Percentiles rank a stretch among this genome's conserved stretches.
phyloP scores from a whole-genome alignment of 2,329 filamentous ascomycete species.

The Herpomyces periplanetae region DNA sequence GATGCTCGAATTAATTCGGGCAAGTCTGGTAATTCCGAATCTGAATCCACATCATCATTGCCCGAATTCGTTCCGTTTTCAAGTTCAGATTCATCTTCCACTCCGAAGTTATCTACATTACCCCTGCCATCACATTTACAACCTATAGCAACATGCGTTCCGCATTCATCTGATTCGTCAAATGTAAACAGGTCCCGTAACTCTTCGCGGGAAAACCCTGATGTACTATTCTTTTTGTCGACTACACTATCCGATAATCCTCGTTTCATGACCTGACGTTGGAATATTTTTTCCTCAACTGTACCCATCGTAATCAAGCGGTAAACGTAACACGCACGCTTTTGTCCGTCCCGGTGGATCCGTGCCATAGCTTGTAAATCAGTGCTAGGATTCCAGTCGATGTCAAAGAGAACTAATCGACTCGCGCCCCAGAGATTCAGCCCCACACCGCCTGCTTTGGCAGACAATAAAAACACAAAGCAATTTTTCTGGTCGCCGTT shows the following conservation, averaged over 20 bases:
- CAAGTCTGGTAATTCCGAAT: conserved; percentile 6
- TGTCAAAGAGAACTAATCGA: conserved; percentile 26
- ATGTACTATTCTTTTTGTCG: conserved; percentile 18
- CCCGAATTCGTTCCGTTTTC: no score
- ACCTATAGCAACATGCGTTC: conserved; percentile 24
- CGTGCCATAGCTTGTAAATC: conserved; percentile 35
- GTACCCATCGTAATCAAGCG: conserved; percentile 24
- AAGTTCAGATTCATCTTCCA: no score
- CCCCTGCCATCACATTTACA: conserved; percentile 20
- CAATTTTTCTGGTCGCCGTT: conserved; percentile 13
- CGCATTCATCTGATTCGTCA: conserved; percentile 18
- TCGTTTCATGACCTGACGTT: conserved; percentile 27
- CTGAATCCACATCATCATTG: conserved; percentile 4
- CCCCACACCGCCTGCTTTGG: conserved; percentile 27
- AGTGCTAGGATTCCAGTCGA: conserved; percentile 35
- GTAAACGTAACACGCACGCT: conserved; percentile 24
- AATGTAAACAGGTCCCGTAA: conserved; percentile 23
- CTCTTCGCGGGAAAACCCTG: conserved; percentile 23
- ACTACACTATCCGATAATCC: conserved; percentile 29
- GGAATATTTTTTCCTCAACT: conserved; percentile 34
- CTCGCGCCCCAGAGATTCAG: conserved; percentile 30
- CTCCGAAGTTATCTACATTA: no score
- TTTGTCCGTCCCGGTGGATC: conserved; percentile 31
- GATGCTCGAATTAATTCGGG: conserved; percentile 8
- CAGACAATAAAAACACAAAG: conserved; percentile 30